Evolutionary conservation across 352 stramenopile genomes (phyloP), one percentile per base, ranked within the genome.

Genomic region (Pythium aristosporum): DNA sequence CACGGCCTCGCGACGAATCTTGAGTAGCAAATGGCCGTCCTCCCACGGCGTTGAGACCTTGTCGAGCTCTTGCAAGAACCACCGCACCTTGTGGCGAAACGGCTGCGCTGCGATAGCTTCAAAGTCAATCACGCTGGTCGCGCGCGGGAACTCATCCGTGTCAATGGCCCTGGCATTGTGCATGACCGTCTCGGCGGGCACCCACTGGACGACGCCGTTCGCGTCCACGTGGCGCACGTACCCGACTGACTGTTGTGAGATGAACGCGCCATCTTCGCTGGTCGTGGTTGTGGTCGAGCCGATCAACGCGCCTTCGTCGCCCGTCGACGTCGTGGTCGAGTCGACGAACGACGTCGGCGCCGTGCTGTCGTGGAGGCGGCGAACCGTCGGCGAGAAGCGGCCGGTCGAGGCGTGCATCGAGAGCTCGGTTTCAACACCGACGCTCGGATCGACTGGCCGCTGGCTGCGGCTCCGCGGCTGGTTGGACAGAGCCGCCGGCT

Each of bases 11-110:
- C 86, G 84, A 30, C 82, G 76, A 42, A 94, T 91, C 55, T 92
- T 91, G 0, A 94, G 65, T 36, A 92, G 73, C 25, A 94, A 53
- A 32, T 94, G 86, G 1, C 86, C 86, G 66, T 94, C 84, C 63
- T 89, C 80, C 81, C 79, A 92, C 21, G 80, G 82, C 13, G 90
- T 65, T 16, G 79, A 84, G n/a, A 92, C 74, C 54, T 91, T 91
- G 42, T 84, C 73, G 36, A 92, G 52, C 57, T 94, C 80, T 65
- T 85, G 73, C 20, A 93, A 60, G 57, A 94, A 88, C 86, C 86
- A 94, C 15, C 79, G 76, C 43, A 91, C 77, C 61, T 94, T 94
- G 6, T 78, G 41, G 20, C 75, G 79, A 58, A 94, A 92, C 10
- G 84, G 75, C 7, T 91, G 71, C 43, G 86, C 79, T 15, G 82